Evolutionary conservation across 2,329 filamentous ascomycete species (phyloP).

Genomic region (Pyrenophora teres): DNA sequence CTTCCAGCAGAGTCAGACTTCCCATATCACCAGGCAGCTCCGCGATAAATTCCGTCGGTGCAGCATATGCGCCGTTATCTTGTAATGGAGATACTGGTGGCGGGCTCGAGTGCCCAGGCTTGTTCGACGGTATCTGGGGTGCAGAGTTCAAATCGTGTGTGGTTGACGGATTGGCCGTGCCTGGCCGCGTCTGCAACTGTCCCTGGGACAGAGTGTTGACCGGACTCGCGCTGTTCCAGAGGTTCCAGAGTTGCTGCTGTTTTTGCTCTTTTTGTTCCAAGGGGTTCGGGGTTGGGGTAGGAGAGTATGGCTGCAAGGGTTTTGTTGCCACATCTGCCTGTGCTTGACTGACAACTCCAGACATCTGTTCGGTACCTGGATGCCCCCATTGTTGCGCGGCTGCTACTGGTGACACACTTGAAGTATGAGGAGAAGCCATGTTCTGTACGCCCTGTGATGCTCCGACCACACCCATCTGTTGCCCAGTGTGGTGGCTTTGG

Average conservation of each 20-base stretch:
- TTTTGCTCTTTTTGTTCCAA: conserved; percentile 20
- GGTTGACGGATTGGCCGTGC: conserved; percentile 26
- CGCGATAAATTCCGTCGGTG: conserved; percentile 38
- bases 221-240: conserved; percentile 30
- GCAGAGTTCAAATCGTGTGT: conserved; percentile 17
- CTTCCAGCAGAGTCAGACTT: conserved; percentile 27
- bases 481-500: conserved; percentile 21
- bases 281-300: conserved; percentile 18
- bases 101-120: conserved; percentile 15
- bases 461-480: conserved; percentile 37
- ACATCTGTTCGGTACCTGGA: conserved; percentile 3
- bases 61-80: conserved; percentile 6
- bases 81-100: conserved; percentile 20
- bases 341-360: conserved; percentile 9
- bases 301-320: conserved; percentile 18
- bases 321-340: conserved; percentile 12
- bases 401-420: conserved; percentile 15
- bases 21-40: conserved; percentile 43
- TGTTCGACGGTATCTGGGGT: conserved; percentile 14
- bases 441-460: conserved; percentile 9
- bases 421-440: conserved; percentile 16
- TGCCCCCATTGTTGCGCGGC: conserved; percentile 17
- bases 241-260: conserved; percentile 36
- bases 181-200: conserved; percentile 13
- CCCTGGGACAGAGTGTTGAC: conserved; percentile 17